Base-by-base conservation (phyloP, 768 basidiomycete genomes). In the Candolleomyces aberdarensis region DNA sequence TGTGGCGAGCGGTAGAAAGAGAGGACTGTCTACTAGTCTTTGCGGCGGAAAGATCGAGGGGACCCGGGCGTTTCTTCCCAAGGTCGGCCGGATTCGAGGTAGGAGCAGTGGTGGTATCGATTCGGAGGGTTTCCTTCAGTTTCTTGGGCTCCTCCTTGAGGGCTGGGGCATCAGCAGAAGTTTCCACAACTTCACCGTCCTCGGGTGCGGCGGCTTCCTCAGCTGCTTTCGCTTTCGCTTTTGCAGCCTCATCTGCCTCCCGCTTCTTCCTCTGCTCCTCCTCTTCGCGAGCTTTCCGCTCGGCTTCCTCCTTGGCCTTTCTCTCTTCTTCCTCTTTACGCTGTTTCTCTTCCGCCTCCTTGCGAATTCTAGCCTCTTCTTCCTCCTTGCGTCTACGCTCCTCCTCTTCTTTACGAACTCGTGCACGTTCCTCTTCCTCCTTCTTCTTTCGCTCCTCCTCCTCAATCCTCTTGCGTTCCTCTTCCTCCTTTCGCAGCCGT, bases 1-100 rank as follows among this genome's bases (percentile, higher is more conserved):
- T 96, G 63, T 86, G 84, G 56, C 88, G 85, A 41, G 96, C 96
- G 10, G 92, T 88, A 14, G 87, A 85, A 47, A 98, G 78, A 0
- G 88, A 46, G 84, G 71, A 7, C 77, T 72, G 20, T 82, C 68
- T 50, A 78, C 69, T 69, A 46, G 71, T 78, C 67, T 78, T 82
- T 9, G 87, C 76, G 13, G 72, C 76, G 10, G 84, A 79, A 46
- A 94, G 83, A 66, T 94, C 87, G 39, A 94, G 84, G 36, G 83
- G 88, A 58, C 85, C 90, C 26, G 92, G 91, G 31, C 89, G 85
- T 46, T 77, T 82, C 64, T 77, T 83, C 58, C 71, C 60, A 39
- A 61, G 72, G 22, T 67, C 65, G 39, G 72, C 71, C 47, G 77
- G 71, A 49, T 81, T 74, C 29, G 76, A 70, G 53, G 77, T 72